phyloP scores from a whole-genome alignment of 371 early-diverging fungal genomes.

The Vairimorpha necatrix region DNA sequence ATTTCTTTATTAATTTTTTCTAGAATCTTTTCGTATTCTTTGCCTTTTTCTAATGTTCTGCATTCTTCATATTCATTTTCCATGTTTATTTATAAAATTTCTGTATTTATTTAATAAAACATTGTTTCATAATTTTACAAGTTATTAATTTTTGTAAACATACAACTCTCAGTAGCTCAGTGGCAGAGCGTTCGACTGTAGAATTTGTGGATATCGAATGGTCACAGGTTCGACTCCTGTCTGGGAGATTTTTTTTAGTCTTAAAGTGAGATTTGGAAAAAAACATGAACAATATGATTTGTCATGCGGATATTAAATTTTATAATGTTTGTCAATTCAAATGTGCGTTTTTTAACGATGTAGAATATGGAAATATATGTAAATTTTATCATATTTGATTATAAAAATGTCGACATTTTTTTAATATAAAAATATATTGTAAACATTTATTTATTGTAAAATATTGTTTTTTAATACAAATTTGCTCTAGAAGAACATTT shows the following conservation, averaged over 20 bases:
- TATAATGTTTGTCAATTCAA: no score
- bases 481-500: no score
- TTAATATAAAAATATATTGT: neutral
- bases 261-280: no score
- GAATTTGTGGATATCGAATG: slow-evolving; percentile 62
- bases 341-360: no score
- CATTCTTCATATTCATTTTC: neutral
- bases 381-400: no score
- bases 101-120: neutral
- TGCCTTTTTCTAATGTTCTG: slow-evolving; percentile 10
- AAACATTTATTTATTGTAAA: neutral
- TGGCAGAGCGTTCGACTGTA: slow-evolving; percentile 66
- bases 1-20: slow-evolving; percentile 7
- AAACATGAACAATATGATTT: no score
- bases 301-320: no score
- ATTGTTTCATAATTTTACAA: neutral
- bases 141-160: neutral
- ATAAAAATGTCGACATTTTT: no score
- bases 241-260: slow-evolving; percentile 62
- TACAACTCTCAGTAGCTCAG: slow-evolving; percentile 63
- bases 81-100: neutral
- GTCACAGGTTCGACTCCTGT: slow-evolving; percentile 66
- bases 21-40: slow-evolving; percentile 26
- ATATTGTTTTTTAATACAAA: no score
- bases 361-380: no score